Evolutionary conservation across 148 eudicot genomes (phyloP), one percentile per base, ranked within the genome.

Genomic region (Fallopia convolvulus): DNA sequence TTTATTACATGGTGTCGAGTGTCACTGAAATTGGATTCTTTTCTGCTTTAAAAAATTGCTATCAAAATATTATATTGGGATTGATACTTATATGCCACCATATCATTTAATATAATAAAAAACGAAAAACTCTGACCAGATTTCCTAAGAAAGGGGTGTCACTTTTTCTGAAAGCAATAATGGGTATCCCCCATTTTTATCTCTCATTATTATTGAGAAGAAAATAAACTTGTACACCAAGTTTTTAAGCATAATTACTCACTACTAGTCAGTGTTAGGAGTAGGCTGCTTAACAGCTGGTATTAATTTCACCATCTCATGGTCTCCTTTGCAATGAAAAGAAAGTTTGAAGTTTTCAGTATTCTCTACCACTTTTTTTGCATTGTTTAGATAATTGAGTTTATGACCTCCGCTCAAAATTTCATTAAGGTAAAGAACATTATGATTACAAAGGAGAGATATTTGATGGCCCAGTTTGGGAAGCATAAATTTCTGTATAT

Each of bases 391-490:
- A 58, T 58, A 58, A 58, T 58, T 58, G 32, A 23, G 10, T 58
- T 58, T 1, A 20, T 58, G 66, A 21, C 33, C 21, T 2, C 8
- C 60, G 3, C 60, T 18, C 60, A n/a, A 7, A 55, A 55, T 55
- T 8, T 58, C 10, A 61, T 11, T 26, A 30, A 30, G 70, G 70
- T 26, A 61, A 61, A 61, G 6, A 4, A 18, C 30, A 18, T 26
- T 61, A 61, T 61, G 70, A 61, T 61, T 61, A 61, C 26, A 61
- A 21, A 3, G 17, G 6, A 30, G 6, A 30, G 36, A 10, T 61
- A 12, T 61, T 60, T 60, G 33, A 61, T 61, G 70, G 70, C 70
- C 70, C 70, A 61, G 5, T 61, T 61, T 61, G 33, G 36, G 70
- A 26, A 61, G 70, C 15, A 61, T 11, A 61, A 30, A 26, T 30